Base-by-base conservation (phyloP, 179 eudicot genomes). In the Drosera spatulata region DNA sequence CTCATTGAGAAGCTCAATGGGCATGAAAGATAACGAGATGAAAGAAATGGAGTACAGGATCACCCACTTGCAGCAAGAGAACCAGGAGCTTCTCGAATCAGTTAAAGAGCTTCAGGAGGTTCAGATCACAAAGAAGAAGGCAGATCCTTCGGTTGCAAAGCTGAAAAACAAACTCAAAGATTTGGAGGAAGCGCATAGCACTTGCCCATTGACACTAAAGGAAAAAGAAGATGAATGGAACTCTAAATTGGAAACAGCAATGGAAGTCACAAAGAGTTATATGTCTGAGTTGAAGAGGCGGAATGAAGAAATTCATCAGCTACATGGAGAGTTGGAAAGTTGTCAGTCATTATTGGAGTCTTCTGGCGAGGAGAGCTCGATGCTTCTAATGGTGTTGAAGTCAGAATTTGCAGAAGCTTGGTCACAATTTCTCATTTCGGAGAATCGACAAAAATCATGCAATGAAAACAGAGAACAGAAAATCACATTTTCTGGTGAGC, bases 211-310 rank as follows among this genome's bases (percentile, higher is more conserved):
- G 55, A 79, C 67, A 64, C 73, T 85, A 58, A 77, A 71, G 61
- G 95, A 72, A 64, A 84, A 67, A 80, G 98, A 91, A 81, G 77
- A 71, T 50, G 95, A 82, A 70, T 91, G 98, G 98, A 77, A 59
- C 61, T 66, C 65, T 9, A 70, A 73, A 53, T 70, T 79, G 73
- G 83, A 81, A 71, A 82, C 67, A 61, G 56, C 82, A 70, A 50
- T 56, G 15, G 79, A 62, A 62, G 85, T 84, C 2, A 69, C 84
- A 65, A 72, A 69, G 50, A 53, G 49, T 49, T 73, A 74, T 67
- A 82, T 68, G 71, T 64, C 67, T 43, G 86, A 79, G 63, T 47
- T 84, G 39, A 74, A 75, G 73, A 64, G 67, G 40, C 80, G 79
- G 69, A 71, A 68, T 65, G 69, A 70, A 42, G 71, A 63, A 41